Evolutionary conservation across 2,329 filamentous ascomycete species (phyloP).

Genomic region (Ophiosphaerella korrae): DNA sequence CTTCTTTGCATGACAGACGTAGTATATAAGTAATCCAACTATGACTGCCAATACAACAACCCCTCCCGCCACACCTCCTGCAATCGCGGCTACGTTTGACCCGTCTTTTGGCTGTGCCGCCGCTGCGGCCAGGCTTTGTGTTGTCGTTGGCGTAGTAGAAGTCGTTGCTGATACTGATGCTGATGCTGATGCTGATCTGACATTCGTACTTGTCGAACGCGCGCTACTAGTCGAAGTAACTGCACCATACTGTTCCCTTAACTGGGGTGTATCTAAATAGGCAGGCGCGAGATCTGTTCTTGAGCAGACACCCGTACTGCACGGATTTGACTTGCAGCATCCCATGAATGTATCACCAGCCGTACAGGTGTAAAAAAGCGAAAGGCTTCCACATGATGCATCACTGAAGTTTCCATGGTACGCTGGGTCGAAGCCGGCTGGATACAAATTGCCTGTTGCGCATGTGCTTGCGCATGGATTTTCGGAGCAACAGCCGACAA

Average conservation of each 20-base stretch:
- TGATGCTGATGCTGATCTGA: slow-evolving; percentile 4
- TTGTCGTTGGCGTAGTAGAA: too few relatives aligned
- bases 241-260: slow-evolving; percentile 20
- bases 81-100: slow-evolving; percentile 25
- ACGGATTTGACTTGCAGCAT: slow-evolving; percentile 47
- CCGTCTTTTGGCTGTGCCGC: slow-evolving; percentile 1
- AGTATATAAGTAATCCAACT: slow-evolving; percentile 23
- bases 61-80: slow-evolving; percentile 29
- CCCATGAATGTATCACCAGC: slow-evolving; percentile 41
- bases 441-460: slow-evolving; percentile 33
- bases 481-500: slow-evolving; percentile 46
- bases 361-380: slow-evolving; percentile 45
- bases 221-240: slow-evolving; percentile 5
- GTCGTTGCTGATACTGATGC: background rate
- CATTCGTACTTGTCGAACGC: slow-evolving; percentile 4
- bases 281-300: slow-evolving; percentile 29
- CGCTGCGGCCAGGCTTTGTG: background rate
- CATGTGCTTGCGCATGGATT: slow-evolving; percentile 46
- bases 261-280: slow-evolving; percentile 17
- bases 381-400: slow-evolving; percentile 32
- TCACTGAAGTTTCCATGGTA: slow-evolving; percentile 37
- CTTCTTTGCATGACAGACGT: slow-evolving; percentile 14
- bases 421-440: slow-evolving; percentile 40
- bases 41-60: slow-evolving; percentile 19
- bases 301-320: slow-evolving; percentile 35